phyloP scores from a whole-genome alignment of 2,329 filamentous ascomycete genomes.

The Monosporascus sp. region DNA sequence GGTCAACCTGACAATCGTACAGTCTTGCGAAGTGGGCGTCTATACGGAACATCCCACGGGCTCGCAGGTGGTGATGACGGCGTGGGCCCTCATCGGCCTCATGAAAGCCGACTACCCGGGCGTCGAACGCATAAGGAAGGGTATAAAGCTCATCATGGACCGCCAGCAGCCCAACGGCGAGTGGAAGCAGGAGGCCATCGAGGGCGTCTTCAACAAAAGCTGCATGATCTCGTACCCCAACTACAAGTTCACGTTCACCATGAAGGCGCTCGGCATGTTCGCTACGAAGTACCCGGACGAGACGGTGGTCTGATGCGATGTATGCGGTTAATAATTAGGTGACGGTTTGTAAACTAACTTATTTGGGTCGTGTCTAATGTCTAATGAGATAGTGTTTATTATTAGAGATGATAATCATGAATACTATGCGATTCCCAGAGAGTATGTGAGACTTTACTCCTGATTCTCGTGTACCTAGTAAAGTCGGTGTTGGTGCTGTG shows the following conservation, averaged over 20 bases:
- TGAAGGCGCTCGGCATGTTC: slow-evolving; percentile 92
- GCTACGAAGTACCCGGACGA: slow-evolving; percentile 65
- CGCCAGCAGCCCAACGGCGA: slow-evolving; percentile 86
- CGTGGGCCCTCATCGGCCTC: slow-evolving; percentile 79
- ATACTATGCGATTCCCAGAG: no score
- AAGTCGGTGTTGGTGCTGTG: no score
- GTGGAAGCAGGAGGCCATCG: slow-evolving; percentile 92
- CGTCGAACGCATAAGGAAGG: slow-evolving; percentile 64
- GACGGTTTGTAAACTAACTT: background rate
- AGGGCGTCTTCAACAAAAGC: slow-evolving; percentile 97
- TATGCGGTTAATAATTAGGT: background rate
- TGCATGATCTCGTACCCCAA: slow-evolving; percentile 99
- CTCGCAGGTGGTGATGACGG: slow-evolving; percentile 90
- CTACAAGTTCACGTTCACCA: slow-evolving; percentile 95
- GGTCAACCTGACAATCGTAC: background rate
- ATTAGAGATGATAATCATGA: no score
- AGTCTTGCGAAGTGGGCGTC: slow-evolving; percentile 70
- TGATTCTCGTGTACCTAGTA: no score
- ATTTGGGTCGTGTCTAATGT: background rate
- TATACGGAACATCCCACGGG: slow-evolving; percentile 70
- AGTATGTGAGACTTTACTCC: no score
- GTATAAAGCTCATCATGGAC: slow-evolving; percentile 74
- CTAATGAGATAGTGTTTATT: no score
- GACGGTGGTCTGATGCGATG: slow-evolving; percentile 34
- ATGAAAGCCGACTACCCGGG: slow-evolving; percentile 81